These are phyloP conservation scores for Cryptococcus sp. DNA, from an alignment of 1,284 basidiomycete species.

Conservation along the genomic window DNA sequence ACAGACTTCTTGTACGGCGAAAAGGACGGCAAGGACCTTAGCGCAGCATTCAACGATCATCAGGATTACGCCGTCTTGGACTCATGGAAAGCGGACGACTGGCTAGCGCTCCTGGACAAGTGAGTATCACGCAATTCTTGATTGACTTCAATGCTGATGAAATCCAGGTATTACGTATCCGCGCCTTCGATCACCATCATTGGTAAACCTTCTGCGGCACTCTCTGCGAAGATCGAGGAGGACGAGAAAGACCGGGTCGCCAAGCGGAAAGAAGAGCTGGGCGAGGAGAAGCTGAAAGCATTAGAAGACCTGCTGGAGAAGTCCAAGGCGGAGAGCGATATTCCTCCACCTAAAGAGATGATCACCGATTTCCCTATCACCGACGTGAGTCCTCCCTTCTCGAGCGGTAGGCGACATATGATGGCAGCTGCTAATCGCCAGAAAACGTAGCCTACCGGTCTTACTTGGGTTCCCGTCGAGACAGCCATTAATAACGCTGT, in stretches of 20 bases:
- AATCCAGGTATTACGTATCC: slow-evolving; percentile 72
- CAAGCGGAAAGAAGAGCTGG: slow-evolving; percentile 70
- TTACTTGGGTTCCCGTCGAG: slow-evolving; percentile 93
- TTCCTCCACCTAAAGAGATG: slow-evolving; percentile 76
- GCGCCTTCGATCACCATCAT: slow-evolving; percentile 70
- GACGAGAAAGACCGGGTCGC: slow-evolving; percentile 79
- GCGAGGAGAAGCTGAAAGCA: slow-evolving; percentile 75
- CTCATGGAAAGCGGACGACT: slow-evolving; percentile 73
- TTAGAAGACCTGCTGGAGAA: slow-evolving; percentile 70
- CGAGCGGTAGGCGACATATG: neutral
- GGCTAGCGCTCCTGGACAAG: slow-evolving; percentile 79
- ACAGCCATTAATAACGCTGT: slow-evolving; percentile 55
- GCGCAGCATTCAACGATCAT: slow-evolving; percentile 75
- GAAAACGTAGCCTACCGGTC: slow-evolving; percentile 64
- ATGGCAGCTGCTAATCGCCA: neutral
- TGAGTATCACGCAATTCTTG: slow-evolving; percentile 51
- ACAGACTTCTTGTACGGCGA: slow-evolving; percentile 85
- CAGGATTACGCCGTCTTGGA: slow-evolving; percentile 68
- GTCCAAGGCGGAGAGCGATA: slow-evolving; percentile 85
- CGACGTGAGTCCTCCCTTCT: slow-evolving; percentile 55
- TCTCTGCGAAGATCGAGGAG: slow-evolving; percentile 77
- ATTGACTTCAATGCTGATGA: neutral
- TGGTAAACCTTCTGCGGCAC: slow-evolving; percentile 84
- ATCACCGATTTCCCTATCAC: slow-evolving; percentile 84
- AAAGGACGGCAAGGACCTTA: slow-evolving; percentile 78